These are phyloP conservation scores for Tuber borchii DNA, from an alignment of 495 filamentous ascomycete species.

Conservation along the genomic window DNA sequence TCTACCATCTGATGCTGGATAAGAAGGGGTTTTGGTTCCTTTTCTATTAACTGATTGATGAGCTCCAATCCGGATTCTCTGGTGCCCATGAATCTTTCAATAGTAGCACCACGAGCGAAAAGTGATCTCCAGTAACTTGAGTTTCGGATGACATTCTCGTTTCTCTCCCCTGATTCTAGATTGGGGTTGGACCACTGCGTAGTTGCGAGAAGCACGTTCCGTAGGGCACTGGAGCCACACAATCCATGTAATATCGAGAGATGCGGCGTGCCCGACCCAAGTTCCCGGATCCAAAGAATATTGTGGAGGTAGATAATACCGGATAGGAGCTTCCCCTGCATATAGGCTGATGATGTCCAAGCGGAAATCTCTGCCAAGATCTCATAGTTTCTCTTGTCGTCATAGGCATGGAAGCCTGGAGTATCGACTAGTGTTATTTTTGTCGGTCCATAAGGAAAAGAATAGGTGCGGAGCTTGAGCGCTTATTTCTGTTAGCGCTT, in stretches of 20 bases:
- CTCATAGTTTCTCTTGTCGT: too few species aligned
- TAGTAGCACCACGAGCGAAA: constrained; percentile 5
- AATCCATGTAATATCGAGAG: constrained; percentile 48
- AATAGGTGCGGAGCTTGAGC: too few species aligned
- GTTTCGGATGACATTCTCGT: not conserved
- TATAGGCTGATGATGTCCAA: constrained; percentile 39
- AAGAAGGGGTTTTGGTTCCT: constrained; percentile 32
- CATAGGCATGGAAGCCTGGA: too few species aligned
- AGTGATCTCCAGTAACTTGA: too few species aligned
- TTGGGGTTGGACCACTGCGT: constrained; percentile 17
- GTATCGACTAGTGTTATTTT: too few species aligned
- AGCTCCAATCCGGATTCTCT: constrained; percentile 41
- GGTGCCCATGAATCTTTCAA: constrained; percentile 38
- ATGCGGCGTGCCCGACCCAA: too few species aligned
- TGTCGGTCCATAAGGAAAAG: too few species aligned
- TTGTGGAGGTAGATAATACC: constrained; percentile 50
- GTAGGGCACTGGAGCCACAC: constrained; percentile 36
- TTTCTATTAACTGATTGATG: constrained; percentile 20
- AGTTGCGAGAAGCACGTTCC: too few species aligned
- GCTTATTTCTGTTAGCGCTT: too few species aligned
- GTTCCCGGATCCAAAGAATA: too few species aligned
- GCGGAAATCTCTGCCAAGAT: constrained; percentile 44
- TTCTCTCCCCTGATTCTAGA: constrained; percentile 21
- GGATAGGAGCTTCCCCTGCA: constrained; percentile 29
- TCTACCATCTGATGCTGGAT: constrained; percentile 44